Base-by-base conservation (phyloP, 768 basidiomycete genomes). In the Panaeolus papilionaceus region DNA sequence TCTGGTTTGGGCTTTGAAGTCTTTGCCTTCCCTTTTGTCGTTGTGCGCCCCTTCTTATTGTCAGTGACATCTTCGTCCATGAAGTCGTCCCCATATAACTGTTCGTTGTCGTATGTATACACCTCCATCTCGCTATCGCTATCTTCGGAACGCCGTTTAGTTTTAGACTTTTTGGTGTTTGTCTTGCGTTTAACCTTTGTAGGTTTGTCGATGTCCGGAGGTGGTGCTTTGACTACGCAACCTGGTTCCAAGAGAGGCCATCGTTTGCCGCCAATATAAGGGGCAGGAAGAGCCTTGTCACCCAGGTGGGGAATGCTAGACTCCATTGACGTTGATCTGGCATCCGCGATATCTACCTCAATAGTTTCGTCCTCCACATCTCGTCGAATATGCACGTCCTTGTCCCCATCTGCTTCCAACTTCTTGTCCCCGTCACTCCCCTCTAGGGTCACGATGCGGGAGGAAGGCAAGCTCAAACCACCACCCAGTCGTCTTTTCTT, bases 301-400 rank as follows among this genome's bases (percentile, higher is more conserved):
- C 49, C 26, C 8, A 26, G 20, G 26, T 51, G 26, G 14, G 20
- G 9, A 28, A 51, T 3, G 49, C 28, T 58, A 0, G 54, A 58
- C 28, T 33, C 28, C 4, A 37, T 16, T 12, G 54, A 58, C 11
- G 54, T 33, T 81, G 28, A 79, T 68, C 5, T 79, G 11, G 54
- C 33, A 33, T 58, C 54, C 5, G 54, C 82, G 38, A 90, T 82
- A 68, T 91, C 88, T 11, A 90, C 88, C 45, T 89, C 86, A 61
- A 78, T 81, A 65, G 83, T 89, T 73, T 90, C 89, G 66, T 91
- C 89, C 37, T 84, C 87, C 2, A 84, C 73, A 70, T 91, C 89
- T 37, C 81, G 78, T 14, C 88, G 83, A 42, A 89, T 81, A 68
- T 84, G 87, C 33, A 89, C 86, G 0, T 82, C 86, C 70, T 70